Conservation (phyloP, 1,284 basidiomycete species). For the Cutaneotrichosporon dermatis region DNA sequence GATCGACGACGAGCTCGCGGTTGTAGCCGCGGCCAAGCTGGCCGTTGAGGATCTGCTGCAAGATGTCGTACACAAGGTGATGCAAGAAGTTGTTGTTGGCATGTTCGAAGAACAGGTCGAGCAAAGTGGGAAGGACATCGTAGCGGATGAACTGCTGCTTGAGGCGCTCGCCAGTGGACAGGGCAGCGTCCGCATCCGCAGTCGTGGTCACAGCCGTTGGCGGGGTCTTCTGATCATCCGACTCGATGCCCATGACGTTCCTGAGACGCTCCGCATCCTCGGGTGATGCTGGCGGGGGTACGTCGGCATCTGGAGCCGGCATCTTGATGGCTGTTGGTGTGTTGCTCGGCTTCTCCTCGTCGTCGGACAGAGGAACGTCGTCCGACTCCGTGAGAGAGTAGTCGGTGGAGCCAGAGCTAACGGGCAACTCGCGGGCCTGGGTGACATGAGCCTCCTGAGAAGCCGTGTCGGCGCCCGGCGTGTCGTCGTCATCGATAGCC, state of each 20-base stretch:
- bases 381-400: slow-evolving; percentile 57
- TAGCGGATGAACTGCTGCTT: slow-evolving; percentile 71
- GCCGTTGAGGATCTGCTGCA: slow-evolving; percentile 93
- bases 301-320: slow-evolving; percentile 3
- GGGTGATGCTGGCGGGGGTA: slow-evolving; percentile 36
- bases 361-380: slow-evolving; percentile 63
- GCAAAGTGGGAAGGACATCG: slow-evolving; percentile 64
- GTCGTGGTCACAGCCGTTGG: too few relatives aligned
- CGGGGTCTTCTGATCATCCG: slow-evolving; percentile 1
- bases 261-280: slow-evolving; percentile 37
- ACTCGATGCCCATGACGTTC: slow-evolving; percentile 35
- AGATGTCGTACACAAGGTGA: slow-evolving; percentile 91
- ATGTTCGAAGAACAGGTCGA: slow-evolving; percentile 90
- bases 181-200: slow-evolving; percentile 14
- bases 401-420: slow-evolving; percentile 51
- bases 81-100: slow-evolving; percentile 99
- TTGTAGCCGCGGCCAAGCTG: slow-evolving; percentile 70
- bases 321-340: slow-evolving; percentile 22
- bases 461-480: slow-evolving; percentile 46
- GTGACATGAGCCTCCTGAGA: slow-evolving; percentile 58
- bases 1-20: slow-evolving; percentile 69
- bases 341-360: slow-evolving; percentile 65
- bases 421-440: slow-evolving; percentile 65
- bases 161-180: slow-evolving; percentile 63
- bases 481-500: slow-evolving; percentile 58